Percentiles rank a stretch among this genome's conserved stretches.
Evolutionary conservation across 1,139 yeast species (phyloP).

Genomic region (Pichia sp.): DNA sequence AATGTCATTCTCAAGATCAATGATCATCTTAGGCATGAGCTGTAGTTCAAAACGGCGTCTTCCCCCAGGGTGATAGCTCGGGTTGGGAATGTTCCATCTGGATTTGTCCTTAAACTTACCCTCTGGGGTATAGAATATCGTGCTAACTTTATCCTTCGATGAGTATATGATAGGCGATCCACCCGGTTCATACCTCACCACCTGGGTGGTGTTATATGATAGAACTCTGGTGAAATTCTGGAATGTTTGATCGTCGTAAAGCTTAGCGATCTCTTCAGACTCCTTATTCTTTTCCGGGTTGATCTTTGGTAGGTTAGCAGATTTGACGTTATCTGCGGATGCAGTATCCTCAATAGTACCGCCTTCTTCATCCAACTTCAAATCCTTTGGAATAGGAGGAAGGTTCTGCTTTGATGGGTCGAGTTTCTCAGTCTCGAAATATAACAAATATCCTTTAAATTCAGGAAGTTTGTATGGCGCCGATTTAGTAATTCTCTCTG

Average conservation of each 20-base stretch:
- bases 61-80: slow-evolving; percentile 57
- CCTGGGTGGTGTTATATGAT: slow-evolving; percentile 78
- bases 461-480: slow-evolving; percentile 32
- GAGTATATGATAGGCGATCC: slow-evolving; percentile 72
- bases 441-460: slow-evolving; percentile 60
- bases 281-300: slow-evolving; percentile 19
- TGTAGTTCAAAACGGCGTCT: slow-evolving; percentile 73
- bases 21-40: slow-evolving; percentile 87
- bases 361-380: slow-evolving; percentile 14
- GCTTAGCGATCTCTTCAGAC: slow-evolving; percentile 37
- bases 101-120: slow-evolving; percentile 22
- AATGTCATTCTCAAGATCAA: slow-evolving; percentile 59
- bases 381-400: slow-evolving; percentile 20
- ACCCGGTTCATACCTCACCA: slow-evolving; percentile 70
- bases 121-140: slow-evolving; percentile 29
- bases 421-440: slow-evolving; percentile 47
- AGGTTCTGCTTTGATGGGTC: slow-evolving; percentile 28
- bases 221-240: slow-evolving; percentile 70
- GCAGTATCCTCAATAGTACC: slow-evolving; percentile 11
- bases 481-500: not conserved
- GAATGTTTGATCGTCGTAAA: slow-evolving; percentile 70
- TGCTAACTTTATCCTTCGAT: slow-evolving; percentile 49
- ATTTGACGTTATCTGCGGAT: slow-evolving; percentile 4
- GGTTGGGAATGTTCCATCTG: slow-evolving; percentile 38
- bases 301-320: slow-evolving; percentile 20